Percentiles rank a stretch among this genome's conserved stretches.
phyloP scores from a whole-genome alignment of 2,329 filamentous ascomycete species.

The Aotearoamyces nothofagi region DNA sequence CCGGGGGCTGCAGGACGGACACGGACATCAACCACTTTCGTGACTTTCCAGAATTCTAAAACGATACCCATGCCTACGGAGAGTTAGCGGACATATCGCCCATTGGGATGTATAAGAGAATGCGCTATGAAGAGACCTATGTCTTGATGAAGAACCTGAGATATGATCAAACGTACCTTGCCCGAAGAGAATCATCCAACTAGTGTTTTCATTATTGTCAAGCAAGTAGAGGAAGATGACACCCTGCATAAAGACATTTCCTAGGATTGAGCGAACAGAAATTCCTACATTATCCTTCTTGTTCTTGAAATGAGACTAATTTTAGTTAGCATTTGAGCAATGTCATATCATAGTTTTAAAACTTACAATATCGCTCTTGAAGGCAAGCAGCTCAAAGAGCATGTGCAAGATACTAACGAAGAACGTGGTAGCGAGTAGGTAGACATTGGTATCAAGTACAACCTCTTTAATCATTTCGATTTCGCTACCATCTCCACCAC shows the following conservation, averaged over 20 bases:
- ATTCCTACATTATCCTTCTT: slow-evolving; percentile 99
- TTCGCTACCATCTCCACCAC: slow-evolving; percentile 77
- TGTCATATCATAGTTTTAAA: too few relatives aligned
- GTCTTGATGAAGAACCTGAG: too few relatives aligned
- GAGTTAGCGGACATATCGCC: too few relatives aligned
- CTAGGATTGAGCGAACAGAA: slow-evolving; percentile 86
- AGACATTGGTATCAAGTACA: slow-evolving; percentile 84
- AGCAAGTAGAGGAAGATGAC: slow-evolving; percentile 94
- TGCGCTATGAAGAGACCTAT: too few relatives aligned
- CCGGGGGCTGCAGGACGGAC: slow-evolving; percentile 53
- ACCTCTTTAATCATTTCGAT: slow-evolving; percentile 97
- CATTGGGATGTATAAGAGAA: too few relatives aligned
- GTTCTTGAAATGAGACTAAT: slow-evolving; percentile 88
- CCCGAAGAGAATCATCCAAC: slow-evolving; percentile 95
- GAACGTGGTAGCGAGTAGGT: slow-evolving; percentile 71
- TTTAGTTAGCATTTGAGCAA: too few relatives aligned
- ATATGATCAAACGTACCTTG: slow-evolving; percentile 36
- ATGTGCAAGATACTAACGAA: slow-evolving; percentile 82
- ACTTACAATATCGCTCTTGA: slow-evolving; percentile 79
- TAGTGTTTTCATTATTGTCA: slow-evolving; percentile 95
- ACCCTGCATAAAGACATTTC: slow-evolving; percentile 94
- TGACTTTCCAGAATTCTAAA: slow-evolving; percentile 86
- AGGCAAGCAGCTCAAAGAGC: slow-evolving; percentile 88
- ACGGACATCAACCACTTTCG: slow-evolving; percentile 82
- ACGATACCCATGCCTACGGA: slow-evolving; percentile 39